These are phyloP conservation scores for Leishmania gerbilli DNA, from an alignment of 208 protist species.

Conservation along the genomic window DNA sequence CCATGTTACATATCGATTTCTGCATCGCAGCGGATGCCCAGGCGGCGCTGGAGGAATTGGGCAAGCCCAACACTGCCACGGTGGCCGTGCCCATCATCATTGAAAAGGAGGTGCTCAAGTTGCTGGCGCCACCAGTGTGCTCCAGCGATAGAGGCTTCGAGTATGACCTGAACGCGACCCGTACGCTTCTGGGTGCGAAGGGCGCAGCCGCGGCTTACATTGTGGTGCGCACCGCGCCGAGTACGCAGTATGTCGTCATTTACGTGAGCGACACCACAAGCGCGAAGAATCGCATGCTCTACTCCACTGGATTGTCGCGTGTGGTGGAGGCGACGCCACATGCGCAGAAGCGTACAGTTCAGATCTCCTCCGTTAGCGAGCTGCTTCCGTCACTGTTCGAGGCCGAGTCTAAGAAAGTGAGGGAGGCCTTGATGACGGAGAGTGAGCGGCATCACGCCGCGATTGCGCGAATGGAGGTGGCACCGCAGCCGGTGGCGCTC, in stretches of 20 bases:
- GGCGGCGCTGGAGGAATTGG: slow-evolving; percentile 40
- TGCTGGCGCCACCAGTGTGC: slow-evolving; percentile 38
- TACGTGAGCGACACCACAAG: slow-evolving; percentile 53
- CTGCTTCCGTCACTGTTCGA: slow-evolving; percentile 49
- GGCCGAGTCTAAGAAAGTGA: slow-evolving; percentile 30
- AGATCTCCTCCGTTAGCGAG: slow-evolving; percentile 38
- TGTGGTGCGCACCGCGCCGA: slow-evolving; percentile 40
- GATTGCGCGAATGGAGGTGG: slow-evolving; percentile 68
- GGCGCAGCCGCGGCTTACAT: slow-evolving; percentile 43
- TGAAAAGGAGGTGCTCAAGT: slow-evolving; percentile 49
- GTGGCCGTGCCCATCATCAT: slow-evolving; percentile 51
- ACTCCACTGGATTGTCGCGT: slow-evolving; percentile 47
- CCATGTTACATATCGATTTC: slow-evolving; percentile 63
- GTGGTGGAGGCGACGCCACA: slow-evolving; percentile 27
- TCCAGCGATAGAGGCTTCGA: slow-evolving; percentile 31
- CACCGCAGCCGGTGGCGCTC: slow-evolving; percentile 55
- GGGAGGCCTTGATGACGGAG: slow-evolving; percentile 75
- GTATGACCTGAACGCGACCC: slow-evolving; percentile 38
- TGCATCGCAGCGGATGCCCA: slow-evolving; percentile 45
- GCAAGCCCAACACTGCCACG: slow-evolving; percentile 27
- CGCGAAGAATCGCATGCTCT: slow-evolving; percentile 69
- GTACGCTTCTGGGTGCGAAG: slow-evolving; percentile 27
- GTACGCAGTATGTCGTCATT: slow-evolving; percentile 40
- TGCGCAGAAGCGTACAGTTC: slow-evolving; percentile 37
- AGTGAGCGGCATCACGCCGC: slow-evolving; percentile 49